phyloP scores from a whole-genome alignment of 805 yeast species.

The Starmerella bombi region DNA sequence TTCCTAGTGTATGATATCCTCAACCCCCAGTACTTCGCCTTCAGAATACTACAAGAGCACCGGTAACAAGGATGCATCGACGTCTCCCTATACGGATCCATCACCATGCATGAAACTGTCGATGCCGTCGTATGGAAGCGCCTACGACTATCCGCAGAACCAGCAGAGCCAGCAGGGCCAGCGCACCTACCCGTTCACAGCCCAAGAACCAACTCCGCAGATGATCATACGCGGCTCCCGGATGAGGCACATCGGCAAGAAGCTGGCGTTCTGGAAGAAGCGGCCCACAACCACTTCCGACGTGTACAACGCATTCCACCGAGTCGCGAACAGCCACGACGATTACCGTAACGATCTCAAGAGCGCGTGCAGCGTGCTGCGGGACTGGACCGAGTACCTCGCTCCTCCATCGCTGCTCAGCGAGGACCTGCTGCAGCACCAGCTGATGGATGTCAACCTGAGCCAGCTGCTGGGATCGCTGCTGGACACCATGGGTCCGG shows the following conservation, averaged over 20 bases:
- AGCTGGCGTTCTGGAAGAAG: slow-evolving; percentile 14
- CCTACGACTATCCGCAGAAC: too few species aligned
- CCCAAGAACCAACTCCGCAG: neutral
- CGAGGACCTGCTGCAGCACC: slow-evolving; percentile 4
- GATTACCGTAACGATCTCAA: slow-evolving; percentile 9
- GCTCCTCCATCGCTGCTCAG: neutral
- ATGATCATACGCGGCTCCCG: neutral
- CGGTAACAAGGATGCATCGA: too few species aligned
- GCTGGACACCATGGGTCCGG: slow-evolving; percentile 4
- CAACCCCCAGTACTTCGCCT: too few species aligned
- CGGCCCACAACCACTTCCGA: slow-evolving; percentile 11
- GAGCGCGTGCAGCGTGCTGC: slow-evolving; percentile 10
- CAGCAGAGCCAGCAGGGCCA: too few species aligned
- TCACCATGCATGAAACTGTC: too few species aligned
- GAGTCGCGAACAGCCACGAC: slow-evolving; percentile 18
- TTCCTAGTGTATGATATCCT: too few species aligned
- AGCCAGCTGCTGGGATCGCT: slow-evolving; percentile 6
- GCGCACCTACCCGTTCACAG: too few species aligned
- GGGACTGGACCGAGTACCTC: slow-evolving; percentile 17
- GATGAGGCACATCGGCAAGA: slow-evolving; percentile 7
- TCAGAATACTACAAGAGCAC: too few species aligned
- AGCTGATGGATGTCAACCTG: slow-evolving; percentile 9
- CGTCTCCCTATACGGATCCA: too few species aligned
- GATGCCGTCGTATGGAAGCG: too few species aligned
- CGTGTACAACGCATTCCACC: slow-evolving; percentile 15